A percentile compares a stretch with the other conserved stretches of the same genome.
Evolutionary conservation across 805 yeast genomes (phyloP).

Genomic region (Ascoidea rubescens): DNA sequence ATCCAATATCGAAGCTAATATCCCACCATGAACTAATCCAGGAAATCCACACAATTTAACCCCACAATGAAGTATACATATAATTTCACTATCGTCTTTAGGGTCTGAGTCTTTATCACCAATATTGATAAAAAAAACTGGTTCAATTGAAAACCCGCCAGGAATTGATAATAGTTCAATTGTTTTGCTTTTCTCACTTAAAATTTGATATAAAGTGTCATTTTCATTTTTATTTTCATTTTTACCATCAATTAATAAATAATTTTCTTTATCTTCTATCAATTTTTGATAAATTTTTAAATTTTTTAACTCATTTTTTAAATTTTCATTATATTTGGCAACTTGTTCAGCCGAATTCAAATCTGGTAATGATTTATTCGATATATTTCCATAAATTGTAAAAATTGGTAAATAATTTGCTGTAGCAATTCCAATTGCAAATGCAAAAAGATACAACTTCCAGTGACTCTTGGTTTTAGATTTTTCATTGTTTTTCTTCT

Average conservation of each 20-base stretch:
- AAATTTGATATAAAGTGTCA: not conserved
- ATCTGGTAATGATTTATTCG: slow-evolving; percentile 13
- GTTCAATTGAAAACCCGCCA: slow-evolving; percentile 70
- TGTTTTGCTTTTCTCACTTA: not conserved
- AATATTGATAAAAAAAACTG: slow-evolving; percentile 31
- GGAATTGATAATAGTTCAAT: slow-evolving; percentile 34
- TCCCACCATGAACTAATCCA: slow-evolving; percentile 78
- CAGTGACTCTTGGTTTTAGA: slow-evolving; percentile 1
- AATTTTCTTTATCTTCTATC: slow-evolving; percentile 21
- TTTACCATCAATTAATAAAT: slow-evolving; percentile 15
- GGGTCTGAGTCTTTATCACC: slow-evolving; percentile 24
- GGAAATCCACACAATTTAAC: slow-evolving; percentile 77
- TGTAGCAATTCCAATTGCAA: slow-evolving; percentile 20
- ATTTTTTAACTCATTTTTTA: slow-evolving; percentile 33
- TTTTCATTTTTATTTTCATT: slow-evolving; percentile 26
- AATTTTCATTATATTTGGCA: slow-evolving; percentile 14
- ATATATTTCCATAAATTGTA: slow-evolving; percentile 17
- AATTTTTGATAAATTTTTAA: slow-evolving; percentile 40
- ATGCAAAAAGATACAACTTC: slow-evolving; percentile 14
- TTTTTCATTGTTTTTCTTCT: not conserved
- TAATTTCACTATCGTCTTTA: slow-evolving; percentile 34
- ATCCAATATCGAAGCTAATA: slow-evolving; percentile 66
- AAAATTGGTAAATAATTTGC: slow-evolving; percentile 22
- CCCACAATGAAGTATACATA: slow-evolving; percentile 66
- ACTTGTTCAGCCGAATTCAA: slow-evolving; percentile 16